Evolutionary conservation across 441 rosid genomes (phyloP).

Genomic region (Populus hybrid): DNA sequence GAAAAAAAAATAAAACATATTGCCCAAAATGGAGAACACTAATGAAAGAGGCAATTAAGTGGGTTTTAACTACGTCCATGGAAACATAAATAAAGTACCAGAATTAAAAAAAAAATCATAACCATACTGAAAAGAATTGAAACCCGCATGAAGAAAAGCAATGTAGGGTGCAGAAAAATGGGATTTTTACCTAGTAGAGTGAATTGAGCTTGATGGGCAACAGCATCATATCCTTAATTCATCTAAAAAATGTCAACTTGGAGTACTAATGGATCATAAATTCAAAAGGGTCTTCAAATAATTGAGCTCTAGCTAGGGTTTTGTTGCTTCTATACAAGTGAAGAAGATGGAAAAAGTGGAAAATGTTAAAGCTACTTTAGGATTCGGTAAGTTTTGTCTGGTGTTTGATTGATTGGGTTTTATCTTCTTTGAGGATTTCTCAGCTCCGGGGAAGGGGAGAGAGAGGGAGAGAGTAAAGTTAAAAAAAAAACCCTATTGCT

Average conservation of each 20-base stretch:
- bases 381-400: conserved; percentile 31
- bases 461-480: conserved; percentile 43
- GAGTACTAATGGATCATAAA: no score
- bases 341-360: conserved; percentile 4
- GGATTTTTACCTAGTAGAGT: conserved; percentile 39
- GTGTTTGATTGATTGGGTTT: conserved; percentile 35
- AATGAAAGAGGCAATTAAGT: not conserved
- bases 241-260: no score
- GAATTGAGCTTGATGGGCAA: conserved; percentile 48
- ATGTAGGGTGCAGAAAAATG: conserved; percentile 23
- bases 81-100: not conserved
- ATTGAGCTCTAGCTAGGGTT: conserved; percentile 37
- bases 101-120: not conserved
- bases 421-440: conserved; percentile 36
- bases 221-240: conserved; percentile 51
- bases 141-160: conserved; percentile 25
- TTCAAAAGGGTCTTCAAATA: conserved; percentile 30
- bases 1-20: not conserved
- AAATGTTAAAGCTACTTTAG: conserved; percentile 26
- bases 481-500: conserved; percentile 58
- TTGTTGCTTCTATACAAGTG: conserved; percentile 6
- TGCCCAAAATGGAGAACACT: not conserved
- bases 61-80: not conserved
- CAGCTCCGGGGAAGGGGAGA: conserved; percentile 9
- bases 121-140: not conserved